These are phyloP conservation scores for Cyclotella cryptica DNA, from an alignment of 108 stramenopile species.

Conservation along the genomic window DNA sequence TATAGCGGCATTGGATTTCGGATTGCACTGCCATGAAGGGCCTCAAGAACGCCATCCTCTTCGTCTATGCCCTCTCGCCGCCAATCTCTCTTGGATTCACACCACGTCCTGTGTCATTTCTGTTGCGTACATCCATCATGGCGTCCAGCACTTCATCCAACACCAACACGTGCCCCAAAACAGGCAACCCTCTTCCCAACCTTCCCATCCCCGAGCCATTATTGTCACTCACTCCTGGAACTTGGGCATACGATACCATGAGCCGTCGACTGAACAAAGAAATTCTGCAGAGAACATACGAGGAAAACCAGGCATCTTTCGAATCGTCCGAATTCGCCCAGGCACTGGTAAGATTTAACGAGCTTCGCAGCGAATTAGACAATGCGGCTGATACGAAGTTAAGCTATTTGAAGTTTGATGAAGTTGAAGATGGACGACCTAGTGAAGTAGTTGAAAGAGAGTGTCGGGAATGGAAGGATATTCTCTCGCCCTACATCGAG, in stretches of 20 bases:
- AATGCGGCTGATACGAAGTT: constrained; percentile 68
- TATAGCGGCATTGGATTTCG: too few relatives aligned
- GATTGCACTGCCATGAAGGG: constrained; percentile 4
- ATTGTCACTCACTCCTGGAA: constrained; percentile 77
- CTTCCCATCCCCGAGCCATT: constrained; percentile 79
- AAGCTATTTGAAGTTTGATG: constrained; percentile 59
- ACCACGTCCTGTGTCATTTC: background rate
- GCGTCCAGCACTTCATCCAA: constrained; percentile 5
- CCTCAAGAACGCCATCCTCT: background rate
- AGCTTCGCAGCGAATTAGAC: constrained; percentile 76
- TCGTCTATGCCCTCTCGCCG: background rate
- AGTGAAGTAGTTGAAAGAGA: constrained; percentile 50
- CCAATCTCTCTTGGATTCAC: constrained; percentile 6
- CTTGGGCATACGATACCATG: constrained; percentile 98
- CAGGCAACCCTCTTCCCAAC: constrained; percentile 62
- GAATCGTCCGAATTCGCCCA: constrained; percentile 60
- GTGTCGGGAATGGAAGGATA: constrained; percentile 80
- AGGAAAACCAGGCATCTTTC: constrained; percentile 80
- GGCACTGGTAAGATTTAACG: constrained; percentile 64
- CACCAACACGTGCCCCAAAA: constrained; percentile 26
- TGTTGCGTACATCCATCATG: background rate
- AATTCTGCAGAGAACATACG: constrained; percentile 89
- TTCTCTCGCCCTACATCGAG: constrained; percentile 75
- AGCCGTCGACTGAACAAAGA: constrained; percentile 89
- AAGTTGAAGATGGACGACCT: constrained; percentile 56